phyloP scores from a whole-genome alignment of 257 asterid species.

The Solanum raphanifolium region DNA sequence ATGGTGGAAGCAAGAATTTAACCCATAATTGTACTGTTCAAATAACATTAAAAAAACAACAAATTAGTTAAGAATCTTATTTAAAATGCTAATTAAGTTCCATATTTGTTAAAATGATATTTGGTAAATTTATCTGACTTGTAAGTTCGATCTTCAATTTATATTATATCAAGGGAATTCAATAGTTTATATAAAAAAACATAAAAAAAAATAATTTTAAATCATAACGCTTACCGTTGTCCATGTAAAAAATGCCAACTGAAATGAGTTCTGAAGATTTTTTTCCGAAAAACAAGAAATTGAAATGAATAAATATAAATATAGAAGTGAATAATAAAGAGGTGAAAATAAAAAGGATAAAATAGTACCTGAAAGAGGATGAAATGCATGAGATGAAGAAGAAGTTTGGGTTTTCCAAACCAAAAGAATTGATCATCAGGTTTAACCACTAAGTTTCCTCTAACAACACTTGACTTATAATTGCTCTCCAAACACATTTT shows the following conservation, averaged over 20 bases:
- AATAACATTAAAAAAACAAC: neutral
- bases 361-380: constrained; percentile 59
- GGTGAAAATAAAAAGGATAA: neutral
- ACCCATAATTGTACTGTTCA: constrained; percentile 45
- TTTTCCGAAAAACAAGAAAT: neutral
- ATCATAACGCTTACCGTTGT: constrained; percentile 41
- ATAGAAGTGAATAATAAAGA: neutral
- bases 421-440: constrained; percentile 73
- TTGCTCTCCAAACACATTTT: constrained; percentile 60
- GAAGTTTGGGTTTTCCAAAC: constrained; percentile 47
- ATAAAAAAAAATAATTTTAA: no score
- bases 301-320: neutral
- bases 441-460: constrained; percentile 46
- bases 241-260: constrained; percentile 67
- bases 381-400: constrained; percentile 73
- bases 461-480: constrained; percentile 35
- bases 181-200: neutral
- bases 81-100: neutral
- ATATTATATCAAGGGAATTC: neutral
- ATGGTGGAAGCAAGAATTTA: constrained; percentile 60
- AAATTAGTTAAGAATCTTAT: neutral
- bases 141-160: no score
- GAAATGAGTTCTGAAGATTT: constrained; percentile 60
- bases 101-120: no score
- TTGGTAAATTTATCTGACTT: neutral